Conservation (phyloP, 208 protist species). For the Lotmaria passim region DNA sequence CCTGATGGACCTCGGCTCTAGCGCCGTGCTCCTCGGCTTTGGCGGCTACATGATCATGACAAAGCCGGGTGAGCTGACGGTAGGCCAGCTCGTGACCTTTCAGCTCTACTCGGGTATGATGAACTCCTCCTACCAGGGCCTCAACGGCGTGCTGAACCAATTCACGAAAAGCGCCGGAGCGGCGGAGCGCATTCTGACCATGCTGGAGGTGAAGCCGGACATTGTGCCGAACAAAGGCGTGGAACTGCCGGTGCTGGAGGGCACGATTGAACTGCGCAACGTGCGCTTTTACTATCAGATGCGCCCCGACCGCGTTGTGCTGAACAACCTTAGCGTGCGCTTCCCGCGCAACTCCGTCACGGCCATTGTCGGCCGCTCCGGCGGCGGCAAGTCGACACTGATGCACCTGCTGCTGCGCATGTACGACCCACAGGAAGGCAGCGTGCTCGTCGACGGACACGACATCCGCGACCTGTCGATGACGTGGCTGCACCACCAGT, state of each 20-base stretch:
- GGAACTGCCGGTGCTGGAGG: slow-evolving; percentile 38
- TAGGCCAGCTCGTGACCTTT: slow-evolving; percentile 64
- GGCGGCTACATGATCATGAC: slow-evolving; percentile 61
- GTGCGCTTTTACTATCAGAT: slow-evolving; percentile 58
- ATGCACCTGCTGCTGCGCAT: slow-evolving; percentile 71
- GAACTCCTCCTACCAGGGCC: slow-evolving; percentile 46
- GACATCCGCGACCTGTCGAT: slow-evolving; percentile 43
- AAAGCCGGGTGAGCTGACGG: slow-evolving; percentile 40
- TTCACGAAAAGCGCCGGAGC: slow-evolving; percentile 56
- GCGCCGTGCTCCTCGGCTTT: slow-evolving; percentile 47
- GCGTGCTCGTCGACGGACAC: slow-evolving; percentile 40
- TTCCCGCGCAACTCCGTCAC: slow-evolving; percentile 49
- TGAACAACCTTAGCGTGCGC: slow-evolving; percentile 18
- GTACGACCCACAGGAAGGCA: slow-evolving; percentile 68
- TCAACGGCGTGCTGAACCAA: slow-evolving; percentile 46
- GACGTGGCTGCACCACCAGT: slow-evolving; percentile 50
- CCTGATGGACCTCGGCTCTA: slow-evolving; percentile 47
- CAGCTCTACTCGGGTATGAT: slow-evolving; percentile 61
- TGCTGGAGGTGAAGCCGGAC: slow-evolving; percentile 45
- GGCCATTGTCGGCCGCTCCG: slow-evolving; percentile 71
- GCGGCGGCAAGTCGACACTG: slow-evolving; percentile 81
- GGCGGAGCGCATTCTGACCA: slow-evolving; percentile 54
- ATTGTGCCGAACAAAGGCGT: slow-evolving; percentile 34
- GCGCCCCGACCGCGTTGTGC: slow-evolving; percentile 15
- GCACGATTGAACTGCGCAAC: slow-evolving; percentile 42